These are phyloP conservation scores for Trapa incisa DNA, from an alignment of 345 rosid genomes.

Conservation along the genomic window DNA sequence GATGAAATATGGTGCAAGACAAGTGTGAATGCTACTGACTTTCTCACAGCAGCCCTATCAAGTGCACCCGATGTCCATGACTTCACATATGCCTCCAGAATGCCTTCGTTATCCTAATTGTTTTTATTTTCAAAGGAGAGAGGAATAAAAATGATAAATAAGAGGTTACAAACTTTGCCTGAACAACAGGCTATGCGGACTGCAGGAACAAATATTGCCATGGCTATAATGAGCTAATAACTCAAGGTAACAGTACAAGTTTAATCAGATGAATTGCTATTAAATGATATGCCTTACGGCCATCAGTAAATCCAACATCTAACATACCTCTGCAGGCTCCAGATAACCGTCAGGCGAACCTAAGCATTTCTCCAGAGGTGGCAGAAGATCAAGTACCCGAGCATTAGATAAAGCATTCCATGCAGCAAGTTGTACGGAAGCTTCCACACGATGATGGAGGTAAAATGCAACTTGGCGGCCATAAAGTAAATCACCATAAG, in stretches of 20 bases:
- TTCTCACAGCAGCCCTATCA: conserved; percentile 55
- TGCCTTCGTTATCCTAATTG: conserved; percentile 53
- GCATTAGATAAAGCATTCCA: conserved; percentile 59
- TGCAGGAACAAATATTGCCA: neutral
- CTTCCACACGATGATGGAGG: conserved; percentile 56
- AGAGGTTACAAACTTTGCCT: neutral
- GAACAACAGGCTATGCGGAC: neutral
- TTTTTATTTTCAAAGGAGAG: too few relatives aligned
- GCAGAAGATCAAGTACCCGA: conserved; percentile 74
- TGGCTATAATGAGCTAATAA: neutral
- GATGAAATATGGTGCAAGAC: conserved; percentile 60
- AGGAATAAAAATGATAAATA: neutral
- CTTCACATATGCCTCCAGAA: conserved; percentile 64
- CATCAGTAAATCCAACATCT: neutral
- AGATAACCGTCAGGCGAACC: conserved; percentile 63
- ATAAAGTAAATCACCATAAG: conserved; percentile 58
- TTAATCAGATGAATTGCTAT: neutral
- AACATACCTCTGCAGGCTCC: conserved; percentile 63
- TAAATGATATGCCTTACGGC: neutral
- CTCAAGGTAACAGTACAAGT: neutral
- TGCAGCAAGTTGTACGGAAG: conserved; percentile 51
- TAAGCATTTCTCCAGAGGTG: conserved; percentile 53
- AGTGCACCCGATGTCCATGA: conserved; percentile 71
- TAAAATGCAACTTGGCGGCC: conserved; percentile 72
- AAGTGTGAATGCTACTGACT: conserved; percentile 47